Percentiles rank a stretch among this genome's conserved stretches.
Evolutionary conservation across 805 yeast species (phyloP).

Genomic region (Groenewaldozyma tartarivorans): DNA sequence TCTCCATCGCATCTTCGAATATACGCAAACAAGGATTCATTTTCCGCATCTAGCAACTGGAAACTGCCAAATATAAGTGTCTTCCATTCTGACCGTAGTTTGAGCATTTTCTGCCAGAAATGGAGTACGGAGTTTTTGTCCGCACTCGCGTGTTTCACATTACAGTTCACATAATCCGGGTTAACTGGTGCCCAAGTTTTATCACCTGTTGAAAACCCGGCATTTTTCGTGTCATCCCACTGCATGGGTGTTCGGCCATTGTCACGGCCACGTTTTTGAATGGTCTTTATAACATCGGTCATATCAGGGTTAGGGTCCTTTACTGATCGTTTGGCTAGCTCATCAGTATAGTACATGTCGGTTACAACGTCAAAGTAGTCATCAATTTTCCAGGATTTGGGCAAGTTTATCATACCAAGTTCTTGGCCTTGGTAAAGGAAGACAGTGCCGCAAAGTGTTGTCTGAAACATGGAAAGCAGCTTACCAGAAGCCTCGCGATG

Average conservation of each 20-base stretch:
- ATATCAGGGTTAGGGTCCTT: too few relatives aligned
- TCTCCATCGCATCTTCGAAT: conserved; percentile 9
- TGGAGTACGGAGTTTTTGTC: conserved; percentile 29
- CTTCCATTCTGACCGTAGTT: conserved; percentile 36
- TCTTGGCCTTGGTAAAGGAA: conserved; percentile 55
- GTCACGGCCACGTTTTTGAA: conserved; percentile 32
- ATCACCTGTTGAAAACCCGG: conserved; percentile 34
- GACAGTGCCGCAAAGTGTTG: conserved; percentile 43
- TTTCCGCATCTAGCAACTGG: conserved; percentile 34
- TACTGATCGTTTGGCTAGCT: background rate
- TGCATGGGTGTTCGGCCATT: conserved; percentile 50
- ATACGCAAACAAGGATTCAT: conserved; percentile 34
- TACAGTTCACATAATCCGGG: conserved; percentile 40
- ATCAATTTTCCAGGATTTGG: conserved; percentile 32
- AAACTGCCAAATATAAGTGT: conserved; percentile 38
- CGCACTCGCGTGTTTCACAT: conserved; percentile 36
- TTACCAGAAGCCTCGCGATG: conserved; percentile 28
- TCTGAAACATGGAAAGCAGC: conserved; percentile 33
- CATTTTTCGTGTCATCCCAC: conserved; percentile 38
- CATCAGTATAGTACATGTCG: conserved; percentile 11
- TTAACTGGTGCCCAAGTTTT: conserved; percentile 48
- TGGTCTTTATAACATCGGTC: conserved; percentile 4
- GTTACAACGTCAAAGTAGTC: conserved; percentile 45
- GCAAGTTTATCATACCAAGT: conserved; percentile 44
- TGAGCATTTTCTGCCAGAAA: conserved; percentile 38